A percentile compares a stretch with the other conserved stretches of the same genome.
Evolutionary conservation across 1,139 yeast species (phyloP).

Genomic region (Hansenula sp.): DNA sequence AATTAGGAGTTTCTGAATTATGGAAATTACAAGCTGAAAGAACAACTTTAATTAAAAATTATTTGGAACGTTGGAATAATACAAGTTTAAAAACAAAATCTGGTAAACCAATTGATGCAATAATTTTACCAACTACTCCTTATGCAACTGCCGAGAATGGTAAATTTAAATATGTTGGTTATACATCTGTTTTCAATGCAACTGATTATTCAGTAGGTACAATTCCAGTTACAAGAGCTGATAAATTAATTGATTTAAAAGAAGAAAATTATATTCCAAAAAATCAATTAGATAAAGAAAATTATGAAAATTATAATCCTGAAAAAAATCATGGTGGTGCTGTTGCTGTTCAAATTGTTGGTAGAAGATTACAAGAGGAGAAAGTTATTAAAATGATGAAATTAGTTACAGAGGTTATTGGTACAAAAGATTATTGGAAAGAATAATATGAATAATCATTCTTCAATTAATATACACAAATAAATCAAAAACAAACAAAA

Average conservation of each 20-base stretch:
- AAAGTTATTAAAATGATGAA: conserved; percentile 32
- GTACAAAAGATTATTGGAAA: not conserved
- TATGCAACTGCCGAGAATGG: conserved; percentile 35
- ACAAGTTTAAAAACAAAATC: conserved; percentile 27
- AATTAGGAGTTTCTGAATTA: conserved; percentile 30
- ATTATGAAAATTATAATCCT: conserved; percentile 26
- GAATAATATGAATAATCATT: not conserved
- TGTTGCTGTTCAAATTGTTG: conserved; percentile 37
- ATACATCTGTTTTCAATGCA: conserved; percentile 38
- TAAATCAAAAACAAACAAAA: too few relatives aligned
- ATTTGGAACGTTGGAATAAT: conserved; percentile 40
- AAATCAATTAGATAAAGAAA: conserved; percentile 10
- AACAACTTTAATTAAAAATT: conserved; percentile 29
- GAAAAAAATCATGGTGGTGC: conserved; percentile 37
- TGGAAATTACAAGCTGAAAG: conserved; percentile 44
- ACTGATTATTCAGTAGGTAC: conserved; percentile 36
- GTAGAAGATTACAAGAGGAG: conserved; percentile 37
- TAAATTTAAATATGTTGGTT: conserved; percentile 17
- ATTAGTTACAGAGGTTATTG: conserved; percentile 2
- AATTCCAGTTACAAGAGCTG: conserved; percentile 40
- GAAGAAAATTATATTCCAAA: conserved; percentile 2
- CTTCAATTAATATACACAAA: too few relatives aligned
- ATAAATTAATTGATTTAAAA: conserved; percentile 24
- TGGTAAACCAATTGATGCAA: conserved; percentile 33
- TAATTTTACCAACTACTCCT: conserved; percentile 42